These are phyloP conservation scores for Helotiales sp. DNA, from an alignment of 2,329 filamentous ascomycete genomes.

Conservation along the genomic window DNA sequence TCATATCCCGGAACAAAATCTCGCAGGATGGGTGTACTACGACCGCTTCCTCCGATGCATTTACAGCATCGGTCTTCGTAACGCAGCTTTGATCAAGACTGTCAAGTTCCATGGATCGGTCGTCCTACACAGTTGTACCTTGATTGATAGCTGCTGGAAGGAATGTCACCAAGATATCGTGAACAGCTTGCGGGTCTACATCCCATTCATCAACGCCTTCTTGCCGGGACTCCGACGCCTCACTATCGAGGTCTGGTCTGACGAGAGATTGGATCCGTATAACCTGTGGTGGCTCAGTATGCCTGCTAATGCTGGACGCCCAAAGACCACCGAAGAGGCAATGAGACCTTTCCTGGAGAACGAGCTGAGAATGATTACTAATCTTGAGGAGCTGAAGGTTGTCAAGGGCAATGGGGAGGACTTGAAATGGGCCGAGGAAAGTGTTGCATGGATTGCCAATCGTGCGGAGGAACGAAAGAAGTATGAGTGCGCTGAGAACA, in stretches of 20 bases:
- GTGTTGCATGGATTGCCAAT: background rate
- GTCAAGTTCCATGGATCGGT: conserved; percentile 2
- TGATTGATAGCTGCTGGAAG: background rate
- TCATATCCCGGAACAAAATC: background rate
- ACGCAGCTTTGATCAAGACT: conserved; percentile 4
- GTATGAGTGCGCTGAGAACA: background rate
- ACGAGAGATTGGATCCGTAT: too few relatives aligned
- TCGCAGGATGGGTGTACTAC: conserved; percentile 11
- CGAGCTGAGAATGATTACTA: background rate
- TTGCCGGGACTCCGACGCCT: background rate
- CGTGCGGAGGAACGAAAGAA: background rate
- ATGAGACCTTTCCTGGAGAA: background rate
- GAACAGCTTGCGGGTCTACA: background rate
- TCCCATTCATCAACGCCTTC: background rate
- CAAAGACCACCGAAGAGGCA: background rate
- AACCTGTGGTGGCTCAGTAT: background rate
- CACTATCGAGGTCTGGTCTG: background rate
- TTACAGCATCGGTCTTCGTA: conserved; percentile 11
- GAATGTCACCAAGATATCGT: background rate
- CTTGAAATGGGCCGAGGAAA: background rate
- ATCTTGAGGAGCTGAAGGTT: background rate
- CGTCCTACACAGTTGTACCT: background rate
- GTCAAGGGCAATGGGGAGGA: background rate
- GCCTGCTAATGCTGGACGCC: background rate
- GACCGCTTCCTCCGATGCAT: conserved; percentile 18